Percentiles rank a stretch among this genome's conserved stretches.
Conservation (phyloP, 1,139 yeast species). For the Hyphopichia wangnamkhiaoensis region DNA sequence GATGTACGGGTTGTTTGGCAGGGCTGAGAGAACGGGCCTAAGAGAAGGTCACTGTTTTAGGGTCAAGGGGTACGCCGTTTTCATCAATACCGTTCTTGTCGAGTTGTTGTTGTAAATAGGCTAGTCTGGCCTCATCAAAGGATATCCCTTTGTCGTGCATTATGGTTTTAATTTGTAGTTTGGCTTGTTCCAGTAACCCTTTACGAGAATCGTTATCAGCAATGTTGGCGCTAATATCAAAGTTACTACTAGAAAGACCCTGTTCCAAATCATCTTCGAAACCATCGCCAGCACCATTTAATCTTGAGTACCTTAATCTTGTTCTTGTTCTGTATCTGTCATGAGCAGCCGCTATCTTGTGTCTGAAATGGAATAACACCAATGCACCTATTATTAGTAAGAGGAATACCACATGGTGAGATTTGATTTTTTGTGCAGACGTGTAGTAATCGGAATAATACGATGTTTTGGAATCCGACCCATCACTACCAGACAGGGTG, state of each 20-base stretch:
- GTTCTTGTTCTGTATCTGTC: conserved; percentile 27
- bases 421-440: conserved; percentile 2
- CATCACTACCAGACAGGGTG: not conserved
- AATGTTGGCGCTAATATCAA: conserved; percentile 54
- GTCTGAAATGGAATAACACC: conserved; percentile 24
- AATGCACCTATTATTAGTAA: conserved; percentile 11
- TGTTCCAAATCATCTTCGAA: conserved; percentile 62
- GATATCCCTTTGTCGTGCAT: conserved; percentile 52
- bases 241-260: conserved; percentile 65
- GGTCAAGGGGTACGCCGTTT: conserved; percentile 42
- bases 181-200: conserved; percentile 62
- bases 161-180: conserved; percentile 48
- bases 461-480: not conserved
- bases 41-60: conserved; percentile 37
- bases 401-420: conserved; percentile 14
- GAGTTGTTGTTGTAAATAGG: conserved; percentile 49
- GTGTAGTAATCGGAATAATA: not conserved
- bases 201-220: conserved; percentile 50
- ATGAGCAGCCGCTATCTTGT: conserved; percentile 22
- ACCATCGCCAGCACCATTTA: conserved; percentile 20
- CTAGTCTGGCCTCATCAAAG: conserved; percentile 72
- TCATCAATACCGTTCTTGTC: conserved; percentile 53
- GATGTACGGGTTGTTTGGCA: too few species aligned
- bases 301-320: conserved; percentile 19
- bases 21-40: not conserved